Conservation (phyloP, 768 basidiomycete species). For the Rhizopogon sp. region DNA sequence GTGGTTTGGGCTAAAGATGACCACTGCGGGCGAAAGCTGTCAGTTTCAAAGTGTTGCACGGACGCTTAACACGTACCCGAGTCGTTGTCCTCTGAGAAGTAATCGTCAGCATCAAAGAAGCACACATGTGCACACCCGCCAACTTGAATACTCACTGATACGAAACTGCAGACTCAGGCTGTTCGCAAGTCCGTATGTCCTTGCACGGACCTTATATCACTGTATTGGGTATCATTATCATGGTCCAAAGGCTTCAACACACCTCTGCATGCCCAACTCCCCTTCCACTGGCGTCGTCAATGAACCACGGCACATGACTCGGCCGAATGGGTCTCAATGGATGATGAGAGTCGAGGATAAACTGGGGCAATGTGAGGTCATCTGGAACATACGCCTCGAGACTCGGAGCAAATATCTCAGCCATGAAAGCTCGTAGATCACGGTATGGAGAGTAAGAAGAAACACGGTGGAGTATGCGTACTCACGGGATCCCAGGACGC, state of each 20-base stretch:
- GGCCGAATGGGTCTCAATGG: conserved; percentile 42
- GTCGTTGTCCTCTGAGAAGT: conserved; percentile 38
- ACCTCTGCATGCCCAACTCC: conserved; percentile 45
- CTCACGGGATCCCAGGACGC: background rate
- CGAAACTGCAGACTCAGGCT: conserved; percentile 42
- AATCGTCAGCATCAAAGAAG: conserved; percentile 1
- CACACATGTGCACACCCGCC: background rate
- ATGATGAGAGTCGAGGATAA: conserved; percentile 47
- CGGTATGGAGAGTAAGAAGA: background rate
- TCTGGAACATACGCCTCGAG: conserved; percentile 48
- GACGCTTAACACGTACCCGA: conserved; percentile 38
- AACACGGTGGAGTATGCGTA: background rate
- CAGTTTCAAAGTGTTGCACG: background rate
- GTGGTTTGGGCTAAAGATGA: conserved; percentile 61
- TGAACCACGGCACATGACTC: conserved; percentile 46
- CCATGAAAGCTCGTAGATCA: conserved; percentile 4
- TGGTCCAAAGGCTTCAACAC: conserved; percentile 2
- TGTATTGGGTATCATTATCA: background rate
- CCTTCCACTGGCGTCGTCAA: conserved; percentile 51
- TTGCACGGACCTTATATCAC: conserved; percentile 29
- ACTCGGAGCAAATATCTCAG: conserved; percentile 22
- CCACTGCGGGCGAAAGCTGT: conserved; percentile 33
- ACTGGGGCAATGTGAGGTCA: conserved; percentile 61
- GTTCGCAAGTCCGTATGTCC: conserved; percentile 51
- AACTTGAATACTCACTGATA: conserved; percentile 33